Evolutionary conservation across 208 protist genomes (phyloP).

Genomic region (Trypanosoma lewisi): DNA sequence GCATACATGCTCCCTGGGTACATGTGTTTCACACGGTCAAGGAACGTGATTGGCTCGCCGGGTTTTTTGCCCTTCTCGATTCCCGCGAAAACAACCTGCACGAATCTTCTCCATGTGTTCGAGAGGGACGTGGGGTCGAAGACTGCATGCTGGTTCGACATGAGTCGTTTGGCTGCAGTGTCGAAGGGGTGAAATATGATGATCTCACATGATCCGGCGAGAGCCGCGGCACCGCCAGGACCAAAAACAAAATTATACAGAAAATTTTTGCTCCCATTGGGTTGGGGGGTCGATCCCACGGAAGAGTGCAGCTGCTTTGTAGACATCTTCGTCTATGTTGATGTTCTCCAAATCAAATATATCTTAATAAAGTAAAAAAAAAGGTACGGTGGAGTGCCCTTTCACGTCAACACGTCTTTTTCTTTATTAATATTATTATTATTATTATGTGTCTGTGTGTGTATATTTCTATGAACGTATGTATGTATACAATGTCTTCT

Average conservation of each 20-base stretch:
- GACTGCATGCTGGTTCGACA: slow-evolving; percentile 58
- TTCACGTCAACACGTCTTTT: no score
- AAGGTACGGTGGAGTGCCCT: no score
- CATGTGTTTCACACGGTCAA: slow-evolving; percentile 51
- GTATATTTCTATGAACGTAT: no score
- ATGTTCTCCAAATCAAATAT: no score
- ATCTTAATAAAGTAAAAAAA: no score
- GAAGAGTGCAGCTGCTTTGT: slow-evolving; percentile 4
- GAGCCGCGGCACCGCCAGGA: slow-evolving; percentile 52
- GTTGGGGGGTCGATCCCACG: background rate
- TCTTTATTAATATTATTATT: no score
- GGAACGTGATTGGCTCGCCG: slow-evolving; percentile 24
- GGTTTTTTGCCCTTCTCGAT: slow-evolving; percentile 32
- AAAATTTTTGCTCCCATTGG: slow-evolving; percentile 26
- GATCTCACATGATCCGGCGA: slow-evolving; percentile 72
- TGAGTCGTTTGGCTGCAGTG: slow-evolving; percentile 83
- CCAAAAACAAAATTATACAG: slow-evolving; percentile 38
- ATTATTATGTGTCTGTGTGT: no score
- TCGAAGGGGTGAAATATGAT: slow-evolving; percentile 87
- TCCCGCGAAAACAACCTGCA: slow-evolving; percentile 45
- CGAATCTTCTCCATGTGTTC: slow-evolving; percentile 30
- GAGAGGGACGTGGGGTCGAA: slow-evolving; percentile 34
- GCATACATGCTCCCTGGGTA: slow-evolving; percentile 75
- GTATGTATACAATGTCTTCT: no score
- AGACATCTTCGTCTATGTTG: no score